Base-by-base conservation (phyloP, 768 basidiomycete species). In the Mycena epipterygia region DNA sequence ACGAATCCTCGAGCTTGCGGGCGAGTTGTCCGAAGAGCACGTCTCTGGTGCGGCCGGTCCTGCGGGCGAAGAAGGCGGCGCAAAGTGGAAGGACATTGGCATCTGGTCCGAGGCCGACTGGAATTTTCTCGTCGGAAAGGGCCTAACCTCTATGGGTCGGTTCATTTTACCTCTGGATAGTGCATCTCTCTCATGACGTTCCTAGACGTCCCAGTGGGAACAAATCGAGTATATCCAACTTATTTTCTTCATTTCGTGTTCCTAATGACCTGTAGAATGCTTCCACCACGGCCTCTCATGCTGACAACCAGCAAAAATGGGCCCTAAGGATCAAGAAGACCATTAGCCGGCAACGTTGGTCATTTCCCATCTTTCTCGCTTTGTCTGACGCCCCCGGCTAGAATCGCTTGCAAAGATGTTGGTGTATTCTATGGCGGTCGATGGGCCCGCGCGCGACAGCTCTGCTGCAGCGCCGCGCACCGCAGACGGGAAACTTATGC, bases 91-190 rank as follows among this genome's bases (percentile, higher is more conserved):
- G 78, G 93, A 95, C 73, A 88, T 98, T 39, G 97, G 97, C 16
- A 96, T 99, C 63, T 96, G 95, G 89, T 91, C 89, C 6, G 88
- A 95, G 66, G 84, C 88, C 48, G 91, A 98, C 79, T 98, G 95
- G 91, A 89, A 90, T 64, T 84, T 93, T 30, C 82, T 99, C 56
- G 88, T 96, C 72, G 90, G 91, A 39, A 97, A 96, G 79, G 92
- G 93, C 17, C 82, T 98, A 37, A 87, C 89, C 35, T 92, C 93
- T 7, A 91, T 95, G 90, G 91, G 93, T 93, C 79, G 67, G 85
- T 79, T 32, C 61, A 67, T 62, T 37, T 55, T 42, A 21, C 44
- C 64, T 59, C 37, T 32, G 11, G n/a, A 46, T 19, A 25, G 44
- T 58, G 13, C 56, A 25, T 21, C 21, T 64, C 42, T 68, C 48